Conservation (phyloP, 371 early-diverging fungal species). For the Homolaphlyctis polyrhiza region DNA sequence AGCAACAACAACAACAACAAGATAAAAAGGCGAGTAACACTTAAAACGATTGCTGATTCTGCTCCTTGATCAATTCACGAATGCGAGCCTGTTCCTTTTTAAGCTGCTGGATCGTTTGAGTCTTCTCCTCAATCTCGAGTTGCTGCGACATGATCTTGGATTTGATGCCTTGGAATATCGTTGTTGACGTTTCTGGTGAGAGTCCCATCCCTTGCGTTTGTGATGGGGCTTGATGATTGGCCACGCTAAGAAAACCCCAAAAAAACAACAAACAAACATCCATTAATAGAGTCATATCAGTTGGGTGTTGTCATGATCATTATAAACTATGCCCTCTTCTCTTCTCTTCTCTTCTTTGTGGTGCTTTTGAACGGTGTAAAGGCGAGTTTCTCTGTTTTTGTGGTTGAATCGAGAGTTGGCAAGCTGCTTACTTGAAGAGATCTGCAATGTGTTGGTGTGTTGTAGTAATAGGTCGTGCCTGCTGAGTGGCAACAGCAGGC, state of each 20-base stretch:
- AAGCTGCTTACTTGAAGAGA: neutral
- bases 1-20: neutral
- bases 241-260: no score
- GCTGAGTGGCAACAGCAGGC: neutral
- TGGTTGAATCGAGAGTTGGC: neutral
- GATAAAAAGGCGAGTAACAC: constrained; percentile 4
- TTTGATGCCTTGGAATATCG: constrained; percentile 44
- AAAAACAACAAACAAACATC: no score
- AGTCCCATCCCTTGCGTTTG: no score
- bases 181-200: no score
- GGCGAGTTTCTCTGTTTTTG: neutral
- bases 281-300: no score
- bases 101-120: constrained; percentile 22
- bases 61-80: constrained; percentile 22
- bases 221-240: no score
- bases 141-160: constrained; percentile 43
- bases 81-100: constrained; percentile 27
- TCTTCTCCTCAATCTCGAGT: constrained; percentile 40
- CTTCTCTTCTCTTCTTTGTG: no score
- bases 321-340: neutral
- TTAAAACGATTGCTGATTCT: constrained; percentile 9
- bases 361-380: no score
- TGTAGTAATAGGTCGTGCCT: no score
- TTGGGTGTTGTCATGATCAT: neutral
- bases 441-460: neutral